Percentiles rank a stretch among this genome's conserved stretches.
Evolutionary conservation across 2,329 filamentous ascomycete species (phyloP).

Genomic region (Ophiosphaerella herpotricha): DNA sequence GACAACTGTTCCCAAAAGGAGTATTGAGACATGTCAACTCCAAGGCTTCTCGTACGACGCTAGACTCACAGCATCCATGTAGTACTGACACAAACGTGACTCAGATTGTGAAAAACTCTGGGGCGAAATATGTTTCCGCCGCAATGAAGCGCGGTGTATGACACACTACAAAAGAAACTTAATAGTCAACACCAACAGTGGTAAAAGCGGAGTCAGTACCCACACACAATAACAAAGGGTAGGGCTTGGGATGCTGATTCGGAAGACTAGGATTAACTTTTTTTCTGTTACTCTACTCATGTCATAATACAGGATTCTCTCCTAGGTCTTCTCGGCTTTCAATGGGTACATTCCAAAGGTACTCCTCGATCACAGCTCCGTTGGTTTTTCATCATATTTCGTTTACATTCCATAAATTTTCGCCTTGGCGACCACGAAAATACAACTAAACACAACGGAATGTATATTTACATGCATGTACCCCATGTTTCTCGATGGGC

Average conservation of each 20-base stretch:
- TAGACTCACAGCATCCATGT: not conserved
- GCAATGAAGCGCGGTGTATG: too few relatives aligned
- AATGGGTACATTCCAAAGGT: constrained; percentile 28
- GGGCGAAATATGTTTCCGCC: too few relatives aligned
- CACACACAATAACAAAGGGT: too few relatives aligned
- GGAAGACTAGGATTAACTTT: not conserved
- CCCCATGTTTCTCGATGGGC: constrained; percentile 15
- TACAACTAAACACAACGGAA: constrained; percentile 33
- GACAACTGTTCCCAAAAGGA: too few relatives aligned
- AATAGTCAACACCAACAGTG: not conserved
- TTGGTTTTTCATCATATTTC: constrained; percentile 39
- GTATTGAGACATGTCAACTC: too few relatives aligned
- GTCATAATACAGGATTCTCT: not conserved
- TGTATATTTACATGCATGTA: constrained; percentile 33
- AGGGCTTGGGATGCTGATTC: too few relatives aligned
- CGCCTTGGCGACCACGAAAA: constrained; percentile 42
- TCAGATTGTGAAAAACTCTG: not conserved
- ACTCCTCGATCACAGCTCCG: constrained; percentile 27
- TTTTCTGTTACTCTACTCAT: not conserved
- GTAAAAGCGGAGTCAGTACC: too few relatives aligned
- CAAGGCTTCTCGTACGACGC: too few relatives aligned
- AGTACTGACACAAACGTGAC: constrained; percentile 19
- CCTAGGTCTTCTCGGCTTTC: not conserved
- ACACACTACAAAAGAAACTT: too few relatives aligned
- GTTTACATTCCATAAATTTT: constrained; percentile 42